Conservation (phyloP, 768 basidiomycete species). For the Kwoniella sp. region DNA sequence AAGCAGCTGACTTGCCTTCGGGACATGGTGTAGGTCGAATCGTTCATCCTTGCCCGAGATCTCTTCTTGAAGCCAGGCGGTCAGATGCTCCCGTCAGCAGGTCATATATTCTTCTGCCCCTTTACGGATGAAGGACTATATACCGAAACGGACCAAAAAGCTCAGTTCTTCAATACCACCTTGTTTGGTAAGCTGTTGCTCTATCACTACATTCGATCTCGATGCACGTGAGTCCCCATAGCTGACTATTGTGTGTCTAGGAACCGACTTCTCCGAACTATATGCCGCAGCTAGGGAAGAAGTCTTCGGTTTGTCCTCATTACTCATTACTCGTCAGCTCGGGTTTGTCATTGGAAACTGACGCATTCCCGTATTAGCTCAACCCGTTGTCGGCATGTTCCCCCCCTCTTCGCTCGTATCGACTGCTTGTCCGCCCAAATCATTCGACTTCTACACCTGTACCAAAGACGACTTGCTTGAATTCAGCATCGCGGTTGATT, state of each 20-base stretch:
- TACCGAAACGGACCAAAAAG: constrained; percentile 53
- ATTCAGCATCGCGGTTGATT: constrained; percentile 48
- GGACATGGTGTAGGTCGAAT: constrained; percentile 54
- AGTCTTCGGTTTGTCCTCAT: constrained; percentile 45
- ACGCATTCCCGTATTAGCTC: constrained; percentile 34
- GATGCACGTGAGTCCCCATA: not conserved
- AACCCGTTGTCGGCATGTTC: constrained; percentile 54
- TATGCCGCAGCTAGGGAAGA: constrained; percentile 46
- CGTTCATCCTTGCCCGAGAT: constrained; percentile 52
- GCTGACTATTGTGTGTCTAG: constrained; percentile 22
- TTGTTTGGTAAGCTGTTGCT: constrained; percentile 40
- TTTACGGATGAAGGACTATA: constrained; percentile 51
- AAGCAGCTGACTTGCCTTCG: not conserved
- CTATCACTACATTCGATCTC: not conserved
- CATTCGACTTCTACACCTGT: constrained; percentile 53
- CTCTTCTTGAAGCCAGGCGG: constrained; percentile 52
- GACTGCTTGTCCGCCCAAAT: constrained; percentile 42
- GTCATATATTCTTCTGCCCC: constrained; percentile 51
- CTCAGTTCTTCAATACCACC: constrained; percentile 53
- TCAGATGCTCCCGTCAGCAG: constrained; percentile 47
- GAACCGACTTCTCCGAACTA: constrained; percentile 49
- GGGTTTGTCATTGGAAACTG: no score
- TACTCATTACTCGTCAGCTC: no score
- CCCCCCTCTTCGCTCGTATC: constrained; percentile 46
- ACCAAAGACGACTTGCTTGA: constrained; percentile 44